phyloP scores from a whole-genome alignment of 495 filamentous ascomycete species.

The Penicillium steckii region DNA sequence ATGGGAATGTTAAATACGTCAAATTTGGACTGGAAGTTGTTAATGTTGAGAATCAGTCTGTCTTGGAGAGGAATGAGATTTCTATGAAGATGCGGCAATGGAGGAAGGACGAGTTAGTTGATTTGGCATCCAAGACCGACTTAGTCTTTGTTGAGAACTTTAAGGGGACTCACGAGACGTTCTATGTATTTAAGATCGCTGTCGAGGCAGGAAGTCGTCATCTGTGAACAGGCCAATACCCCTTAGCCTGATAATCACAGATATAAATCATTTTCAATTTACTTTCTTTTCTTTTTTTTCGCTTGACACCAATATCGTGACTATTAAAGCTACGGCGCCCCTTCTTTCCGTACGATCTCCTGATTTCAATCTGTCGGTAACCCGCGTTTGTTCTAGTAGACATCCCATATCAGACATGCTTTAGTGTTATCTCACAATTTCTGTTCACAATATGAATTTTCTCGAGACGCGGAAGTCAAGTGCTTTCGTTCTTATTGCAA shows the following conservation, averaged over 20 bases:
- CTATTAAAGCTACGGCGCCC: not conserved
- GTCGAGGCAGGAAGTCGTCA: not conserved
- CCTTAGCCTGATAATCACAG: too few species aligned
- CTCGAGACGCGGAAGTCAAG: not conserved
- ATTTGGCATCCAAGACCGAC: not conserved
- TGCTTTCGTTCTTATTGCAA: slow-evolving; percentile 1
- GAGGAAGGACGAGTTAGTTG: slow-evolving; percentile 1
- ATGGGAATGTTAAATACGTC: slow-evolving; percentile 1
- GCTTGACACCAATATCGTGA: too few species aligned
- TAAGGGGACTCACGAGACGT: slow-evolving; percentile 4
- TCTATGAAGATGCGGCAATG: slow-evolving; percentile 11
- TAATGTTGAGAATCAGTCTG: not conserved
- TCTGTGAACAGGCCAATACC: too few species aligned
- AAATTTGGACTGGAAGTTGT: slow-evolving; percentile 3
- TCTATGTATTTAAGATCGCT: slow-evolving; percentile 1
- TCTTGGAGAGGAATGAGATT: slow-evolving; percentile 6
- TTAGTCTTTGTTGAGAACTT: not conserved
- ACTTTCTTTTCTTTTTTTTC: too few species aligned
- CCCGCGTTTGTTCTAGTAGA: too few species aligned
- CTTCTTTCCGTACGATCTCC: not conserved
- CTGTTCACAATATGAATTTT: not conserved
- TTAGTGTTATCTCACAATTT: too few species aligned
- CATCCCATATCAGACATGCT: too few species aligned
- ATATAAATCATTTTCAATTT: too few species aligned
- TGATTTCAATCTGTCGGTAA: too few species aligned